Evolutionary conservation across 2,329 filamentous ascomycete species (phyloP).

Genomic region (Fusarium camptoceras): DNA sequence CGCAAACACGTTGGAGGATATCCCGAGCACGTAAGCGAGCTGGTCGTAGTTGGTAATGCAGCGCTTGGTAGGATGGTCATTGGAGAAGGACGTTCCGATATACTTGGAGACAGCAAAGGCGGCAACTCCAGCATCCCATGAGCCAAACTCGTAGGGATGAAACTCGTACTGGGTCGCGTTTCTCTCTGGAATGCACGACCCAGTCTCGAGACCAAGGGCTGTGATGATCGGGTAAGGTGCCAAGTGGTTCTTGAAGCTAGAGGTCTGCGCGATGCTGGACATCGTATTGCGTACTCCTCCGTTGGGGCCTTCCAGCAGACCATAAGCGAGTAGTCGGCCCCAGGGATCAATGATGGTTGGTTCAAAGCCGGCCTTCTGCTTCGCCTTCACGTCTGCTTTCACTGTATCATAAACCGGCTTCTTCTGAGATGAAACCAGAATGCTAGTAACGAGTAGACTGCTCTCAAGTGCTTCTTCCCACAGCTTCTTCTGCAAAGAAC

Average conservation of each 20-base stretch:
- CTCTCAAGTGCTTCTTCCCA: slow-evolving; percentile 9
- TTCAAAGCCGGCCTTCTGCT: slow-evolving; percentile 6
- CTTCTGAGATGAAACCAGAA: background rate
- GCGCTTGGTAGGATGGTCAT: background rate
- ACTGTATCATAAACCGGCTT: background rate
- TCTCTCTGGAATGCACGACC: slow-evolving; percentile 1
- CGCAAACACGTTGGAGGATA: slow-evolving; percentile 14
- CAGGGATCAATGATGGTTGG: slow-evolving; percentile 16
- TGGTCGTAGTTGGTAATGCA: slow-evolving; percentile 17
- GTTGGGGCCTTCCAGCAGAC: background rate
- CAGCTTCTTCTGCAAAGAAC: background rate
- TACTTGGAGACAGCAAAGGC: slow-evolving; percentile 10
- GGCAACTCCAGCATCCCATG: slow-evolving; percentile 5
- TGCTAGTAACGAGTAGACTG: slow-evolving; percentile 14
- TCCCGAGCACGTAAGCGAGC: slow-evolving; percentile 9
- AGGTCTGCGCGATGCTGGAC: slow-evolving; percentile 5
- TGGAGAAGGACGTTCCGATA: background rate
- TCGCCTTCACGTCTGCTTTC: slow-evolving; percentile 4
- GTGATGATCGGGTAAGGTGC: slow-evolving; percentile 14
- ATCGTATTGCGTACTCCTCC: background rate
- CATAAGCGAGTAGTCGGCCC: slow-evolving; percentile 7
- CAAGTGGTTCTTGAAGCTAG: background rate
- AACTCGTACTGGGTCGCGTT: slow-evolving; percentile 14
- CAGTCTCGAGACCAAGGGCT: slow-evolving; percentile 6
- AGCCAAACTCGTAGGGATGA: slow-evolving; percentile 10